phyloP scores from a whole-genome alignment of 1,284 basidiomycete species.

The Cryptococcus sp. region DNA sequence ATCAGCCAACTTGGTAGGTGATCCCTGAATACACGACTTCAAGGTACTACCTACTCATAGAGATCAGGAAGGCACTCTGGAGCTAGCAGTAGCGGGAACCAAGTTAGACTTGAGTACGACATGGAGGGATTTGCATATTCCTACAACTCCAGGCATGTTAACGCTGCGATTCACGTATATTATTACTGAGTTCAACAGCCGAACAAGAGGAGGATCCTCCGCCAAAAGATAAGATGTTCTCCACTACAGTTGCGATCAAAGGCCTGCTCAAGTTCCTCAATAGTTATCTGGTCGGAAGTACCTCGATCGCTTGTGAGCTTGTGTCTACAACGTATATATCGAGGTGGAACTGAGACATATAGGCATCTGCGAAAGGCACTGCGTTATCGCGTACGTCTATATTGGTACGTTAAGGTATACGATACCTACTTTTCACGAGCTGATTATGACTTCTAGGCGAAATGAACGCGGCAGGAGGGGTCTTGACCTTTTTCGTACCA shows the following conservation, averaged over 20 bases:
- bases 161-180: not conserved
- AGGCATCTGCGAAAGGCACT: slow-evolving; percentile 81
- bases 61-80: slow-evolving; percentile 36
- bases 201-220: slow-evolving; percentile 44
- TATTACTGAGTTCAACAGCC: not conserved
- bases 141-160: slow-evolving; percentile 56
- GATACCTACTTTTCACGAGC: slow-evolving; percentile 1
- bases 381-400: slow-evolving; percentile 83
- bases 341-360: not conserved
- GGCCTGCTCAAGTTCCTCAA: slow-evolving; percentile 79
- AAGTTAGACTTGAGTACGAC: slow-evolving; percentile 69
- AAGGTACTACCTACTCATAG: not conserved
- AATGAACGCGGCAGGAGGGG: slow-evolving; percentile 71
- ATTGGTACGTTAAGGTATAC: slow-evolving; percentile 53
- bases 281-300: slow-evolving; percentile 75
- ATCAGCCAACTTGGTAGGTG: slow-evolving; percentile 33
- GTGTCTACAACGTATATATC: too few relatives aligned
- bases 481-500: slow-evolving; percentile 84
- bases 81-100: slow-evolving; percentile 65
- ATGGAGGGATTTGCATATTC: slow-evolving; percentile 71
- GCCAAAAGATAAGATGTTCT: slow-evolving; percentile 58
- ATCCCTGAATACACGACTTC: not conserved
- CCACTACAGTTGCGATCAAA: slow-evolving; percentile 65
- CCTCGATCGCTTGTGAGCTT: slow-evolving; percentile 74
- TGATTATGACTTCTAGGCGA: slow-evolving; percentile 51